A percentile compares a stretch with the other conserved stretches of the same genome.
Evolutionary conservation across 305 asterid genomes (phyloP).

Genomic region (Solanum hybrid): DNA sequence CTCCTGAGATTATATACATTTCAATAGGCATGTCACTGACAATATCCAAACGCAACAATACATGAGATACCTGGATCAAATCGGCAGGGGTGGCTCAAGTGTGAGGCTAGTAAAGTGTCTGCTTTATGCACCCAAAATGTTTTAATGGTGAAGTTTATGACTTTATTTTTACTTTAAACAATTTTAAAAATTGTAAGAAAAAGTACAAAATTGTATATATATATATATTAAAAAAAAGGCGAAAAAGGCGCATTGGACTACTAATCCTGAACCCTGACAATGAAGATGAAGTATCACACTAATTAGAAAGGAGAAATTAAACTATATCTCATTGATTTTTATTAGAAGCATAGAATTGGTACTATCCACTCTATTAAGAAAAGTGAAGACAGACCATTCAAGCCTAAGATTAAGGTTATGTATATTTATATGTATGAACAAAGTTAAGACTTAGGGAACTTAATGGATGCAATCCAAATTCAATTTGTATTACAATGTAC

Average conservation of each 20-base stretch:
- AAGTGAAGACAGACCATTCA: not conserved
- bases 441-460: not conserved
- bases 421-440: not conserved
- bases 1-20: constrained; percentile 45
- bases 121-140: not conserved
- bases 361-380: not conserved
- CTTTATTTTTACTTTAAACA: not conserved
- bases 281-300: not conserved
- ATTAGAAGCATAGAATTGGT: not conserved
- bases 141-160: not conserved
- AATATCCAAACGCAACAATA: not conserved
- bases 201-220: not conserved
- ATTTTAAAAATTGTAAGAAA: not conserved
- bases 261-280: not conserved
- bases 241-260: not conserved
- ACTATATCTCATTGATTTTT: not conserved
- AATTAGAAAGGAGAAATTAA: not conserved
- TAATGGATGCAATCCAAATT: not conserved
- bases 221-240: not conserved
- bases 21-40: not conserved
- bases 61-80: not conserved
- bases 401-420: not conserved
- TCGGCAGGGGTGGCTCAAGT: not conserved
- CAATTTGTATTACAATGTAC: not conserved
- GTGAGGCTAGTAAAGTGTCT: not conserved